A percentile compares a stretch with the other conserved stretches of the same genome.
phyloP scores from a whole-genome alignment of 1,139 yeast genomes.

The Zygoascus meyerae region DNA sequence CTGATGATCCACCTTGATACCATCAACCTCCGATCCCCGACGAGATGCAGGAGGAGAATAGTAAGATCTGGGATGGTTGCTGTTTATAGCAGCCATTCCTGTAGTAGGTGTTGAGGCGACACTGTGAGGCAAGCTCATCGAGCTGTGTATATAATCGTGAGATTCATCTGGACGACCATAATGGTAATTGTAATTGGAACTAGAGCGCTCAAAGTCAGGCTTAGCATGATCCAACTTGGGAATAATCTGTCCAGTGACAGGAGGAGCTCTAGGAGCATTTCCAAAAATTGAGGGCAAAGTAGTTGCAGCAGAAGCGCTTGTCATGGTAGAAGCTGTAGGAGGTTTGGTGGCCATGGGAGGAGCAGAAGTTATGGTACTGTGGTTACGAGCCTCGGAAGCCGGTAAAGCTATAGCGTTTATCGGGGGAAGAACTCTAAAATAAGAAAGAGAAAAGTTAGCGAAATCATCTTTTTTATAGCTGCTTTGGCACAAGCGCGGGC shows the following conservation, averaged over 20 bases:
- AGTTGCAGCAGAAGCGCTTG: not conserved
- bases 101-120: not conserved
- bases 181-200: conserved; percentile 3
- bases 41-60: conserved; percentile 18
- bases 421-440: conserved; percentile 1
- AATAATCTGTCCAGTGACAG: not conserved
- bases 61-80: conserved; percentile 5
- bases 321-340: not conserved
- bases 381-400: too few species aligned
- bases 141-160: conserved; percentile 2
- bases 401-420: not conserved
- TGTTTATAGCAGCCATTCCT: not conserved
- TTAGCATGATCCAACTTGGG: conserved; percentile 5
- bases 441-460: not conserved
- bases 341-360: not conserved
- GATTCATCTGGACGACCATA: conserved; percentile 5
- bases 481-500: not conserved
- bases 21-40: conserved; percentile 14
- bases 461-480: not conserved
- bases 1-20: too few species aligned
- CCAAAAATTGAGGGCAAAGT: conserved; percentile 9
- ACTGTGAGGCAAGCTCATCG: not conserved
- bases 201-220: conserved; percentile 1
- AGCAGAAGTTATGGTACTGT: too few species aligned
- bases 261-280: conserved; percentile 8